Evolutionary conservation across 1,284 basidiomycete species (phyloP), one percentile per base, ranked within the genome.

Genomic region (Xerocomus cyaneibrunnescens): DNA sequence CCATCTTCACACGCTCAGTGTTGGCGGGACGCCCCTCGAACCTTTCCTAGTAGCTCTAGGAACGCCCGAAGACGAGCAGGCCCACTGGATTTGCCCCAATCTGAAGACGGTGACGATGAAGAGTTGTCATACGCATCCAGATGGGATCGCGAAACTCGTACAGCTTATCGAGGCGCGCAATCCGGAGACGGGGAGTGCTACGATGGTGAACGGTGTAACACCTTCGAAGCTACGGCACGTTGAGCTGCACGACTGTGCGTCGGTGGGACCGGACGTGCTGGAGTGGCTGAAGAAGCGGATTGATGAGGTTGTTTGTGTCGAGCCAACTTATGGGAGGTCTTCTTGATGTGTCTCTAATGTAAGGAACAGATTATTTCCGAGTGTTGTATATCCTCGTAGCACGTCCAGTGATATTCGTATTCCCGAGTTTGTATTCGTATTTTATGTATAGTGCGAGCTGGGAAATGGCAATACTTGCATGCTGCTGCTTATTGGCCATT

Each of bases 121-220:
- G 55, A 78, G 73, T 28, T 87, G 85, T 62, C 80, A 82, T 61
- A 72, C 77, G 35, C 80, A 84, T 57, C 72, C 72, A 22, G 84
- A 87, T 46, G 81, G 81, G 21, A 76, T 85, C 21, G 71, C 74
- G 36, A 84, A 84, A 65, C 75, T 89, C 10, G 83, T 89, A 23
- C 77, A 80, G 61, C 76, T 87, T 70, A 76, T 89, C 31, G 84
- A 87, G 39, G 76, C 77, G 46, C 74, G 86, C 39, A 89, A 88
- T 62, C 86, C 86, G 0, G 76, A 77, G 43, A 62, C 60, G 47
- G 60, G 58, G 56, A 65, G 50, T 36, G 59, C 59, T 3, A 61
- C 63, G 30, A 66, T 58, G 64, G 65, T 63, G 53, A 66, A 66
- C 21, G 72, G 69, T 0, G 74, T 77, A n/a, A 61, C 70, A 10